Base-by-base conservation (phyloP, 352 stramenopile species). In the Phytopythium chamaehyphon region DNA sequence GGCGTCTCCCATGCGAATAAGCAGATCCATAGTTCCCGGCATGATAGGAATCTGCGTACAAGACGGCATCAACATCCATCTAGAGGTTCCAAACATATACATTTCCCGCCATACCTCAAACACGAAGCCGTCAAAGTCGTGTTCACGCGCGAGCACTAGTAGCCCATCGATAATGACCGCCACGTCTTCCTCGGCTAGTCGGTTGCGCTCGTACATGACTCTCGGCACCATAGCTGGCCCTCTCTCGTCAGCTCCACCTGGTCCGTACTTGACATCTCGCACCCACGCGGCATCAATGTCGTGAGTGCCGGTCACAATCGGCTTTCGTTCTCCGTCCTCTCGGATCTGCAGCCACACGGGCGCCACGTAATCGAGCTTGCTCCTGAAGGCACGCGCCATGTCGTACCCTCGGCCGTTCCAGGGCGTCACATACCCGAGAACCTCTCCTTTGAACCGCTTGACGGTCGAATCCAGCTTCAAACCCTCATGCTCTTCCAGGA, bases 401-500 rank as follows among this genome's bases (percentile, higher is more conserved):
- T 89, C 70, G 57, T 91, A 93, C n/a, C 83, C 83, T 15, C 71
- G 73, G 21, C 49, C 76, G 67, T 93, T 90, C 80, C 83, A 93
- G 12, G 83, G 83, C 3, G 83, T 93, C 53, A 93, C 80, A 54
- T 90, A 93, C 18, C 76, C 80, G 28, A 93, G 54, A 22, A 66
- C 77, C 55, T 91, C 80, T 15, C 75, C 73, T 12, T 31, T 18
- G 37, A 89, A 88, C 10, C 55, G 37, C 39, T 82, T 81, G 14
- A 18, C 31, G 11, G 10, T 48, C 2, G 18, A 11, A n/a, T 49
- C n/a, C 0, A 16, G 7, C 5, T 64, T 31, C 8, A 51, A 52
- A 19, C 62, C 59, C 12, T 54, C 59, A 18, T 78, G 73, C 37
- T 68, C 56, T 40, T 82, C 60, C 52, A 83, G 44, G 44, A 90